Evolutionary conservation across 1,284 basidiomycete species (phyloP), one percentile per base, ranked within the genome.

Genomic region (Termitomyces sp.): DNA sequence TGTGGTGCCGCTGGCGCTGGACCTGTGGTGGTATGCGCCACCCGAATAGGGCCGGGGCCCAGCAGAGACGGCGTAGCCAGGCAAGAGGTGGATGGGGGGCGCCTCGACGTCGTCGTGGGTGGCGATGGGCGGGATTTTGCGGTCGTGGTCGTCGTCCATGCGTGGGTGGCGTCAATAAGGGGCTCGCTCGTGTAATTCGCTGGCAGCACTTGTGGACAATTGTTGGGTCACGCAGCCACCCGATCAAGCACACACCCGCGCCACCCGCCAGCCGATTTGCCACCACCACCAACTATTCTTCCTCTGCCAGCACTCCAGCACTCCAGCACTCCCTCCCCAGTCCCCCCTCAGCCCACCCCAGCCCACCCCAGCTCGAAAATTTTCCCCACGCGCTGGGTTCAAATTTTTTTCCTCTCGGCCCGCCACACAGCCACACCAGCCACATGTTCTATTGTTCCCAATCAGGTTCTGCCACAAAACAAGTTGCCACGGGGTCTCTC

Each of bases 381-480:
- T 49, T 38, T 26, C 13, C 48, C 36, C 48, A 50, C 48, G 48
- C 39, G 38, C 48, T 48, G 46, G 33, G 46, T 48, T 48, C 36
- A 30, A 50, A 50, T 15, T 50, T 50, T 50, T 50, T 50, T 41
- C 26, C 39, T 21, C 33, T 50, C 49, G 49, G 49, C 7, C 49
- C 49, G 49, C 49, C 49, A 50, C 49, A 50, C 49, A 50, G 49
- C 49, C 49, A 50, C 49, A 40, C 5, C 36, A 49, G 47, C 47
- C 47, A 49, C 47, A 38, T 49, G 45, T 15, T 13, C 42, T 17
- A 10, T 44, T 44, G 42, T 44, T 44, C 42, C 42, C n/a, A 44
- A 44, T 43, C 40, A 41, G 40, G 40, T 24, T 24, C 24, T 24
- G 24, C 24, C 24, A 24, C 24, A n/a, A n/a, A n/a, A n/a, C n/a